Percentiles rank a stretch among this genome's conserved stretches.
Conservation (phyloP, 2,329 filamentous ascomycete genomes). For the Plenodomus biglobosus region DNA sequence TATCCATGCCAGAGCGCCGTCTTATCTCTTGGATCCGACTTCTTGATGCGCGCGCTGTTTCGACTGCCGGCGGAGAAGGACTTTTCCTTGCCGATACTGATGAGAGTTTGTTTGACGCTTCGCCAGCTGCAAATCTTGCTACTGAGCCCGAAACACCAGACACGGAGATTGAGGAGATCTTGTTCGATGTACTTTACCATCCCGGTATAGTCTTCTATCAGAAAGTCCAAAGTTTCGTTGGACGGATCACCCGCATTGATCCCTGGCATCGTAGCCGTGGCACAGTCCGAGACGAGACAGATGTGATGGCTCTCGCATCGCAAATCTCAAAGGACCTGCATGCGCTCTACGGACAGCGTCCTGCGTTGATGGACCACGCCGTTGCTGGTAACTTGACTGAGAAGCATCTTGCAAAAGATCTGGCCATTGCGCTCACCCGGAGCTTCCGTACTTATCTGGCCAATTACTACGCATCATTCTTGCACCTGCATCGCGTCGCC, state of each 20-base stretch:
- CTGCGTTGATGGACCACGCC: conserved; percentile 59
- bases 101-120: conserved; percentile 51
- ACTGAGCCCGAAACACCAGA: conserved; percentile 34
- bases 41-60: conserved; percentile 58
- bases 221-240: conserved; percentile 60
- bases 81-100: conserved; percentile 55
- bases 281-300: conserved; percentile 60
- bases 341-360: conserved; percentile 54
- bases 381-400: conserved; percentile 55
- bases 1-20: conserved; percentile 48
- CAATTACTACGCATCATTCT: conserved; percentile 59
- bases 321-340: conserved; percentile 55
- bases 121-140: conserved; percentile 40
- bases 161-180: conserved; percentile 51
- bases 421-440: conserved; percentile 55
- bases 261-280: conserved; percentile 59
- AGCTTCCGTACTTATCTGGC: conserved; percentile 59
- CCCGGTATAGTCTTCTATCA: conserved; percentile 61
- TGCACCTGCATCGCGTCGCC: conserved; percentile 60
- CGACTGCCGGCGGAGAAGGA: conserved; percentile 57
- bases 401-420: conserved; percentile 52
- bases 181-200: conserved; percentile 59
- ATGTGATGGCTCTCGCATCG: conserved; percentile 58
- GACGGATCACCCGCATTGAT: conserved; percentile 59
- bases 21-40: conserved; percentile 59